A percentile compares a stretch with the other conserved stretches of the same genome.
phyloP scores from a whole-genome alignment of 306 rosid genomes.

The Rosa persica region DNA sequence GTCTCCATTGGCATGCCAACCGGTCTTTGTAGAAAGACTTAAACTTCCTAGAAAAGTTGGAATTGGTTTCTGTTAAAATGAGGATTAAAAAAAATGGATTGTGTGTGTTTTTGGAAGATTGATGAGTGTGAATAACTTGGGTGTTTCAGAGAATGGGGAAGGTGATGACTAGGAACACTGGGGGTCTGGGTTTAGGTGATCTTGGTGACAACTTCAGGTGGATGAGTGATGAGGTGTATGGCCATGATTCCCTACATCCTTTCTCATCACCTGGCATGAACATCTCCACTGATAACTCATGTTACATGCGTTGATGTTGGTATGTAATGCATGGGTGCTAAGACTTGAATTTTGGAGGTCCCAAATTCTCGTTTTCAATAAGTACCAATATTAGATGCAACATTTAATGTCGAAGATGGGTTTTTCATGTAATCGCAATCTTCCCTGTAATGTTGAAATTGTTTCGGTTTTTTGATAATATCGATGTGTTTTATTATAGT shows the following conservation, averaged over 20 bases:
- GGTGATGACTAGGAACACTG: neutral
- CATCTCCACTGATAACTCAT: neutral
- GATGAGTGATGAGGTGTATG: neutral
- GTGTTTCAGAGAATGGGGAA: neutral
- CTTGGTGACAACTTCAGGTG: neutral
- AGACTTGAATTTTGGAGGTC: neutral
- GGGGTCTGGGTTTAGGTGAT: neutral
- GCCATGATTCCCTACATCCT: neutral
- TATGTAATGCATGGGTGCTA: neutral
- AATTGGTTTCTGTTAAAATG: neutral
- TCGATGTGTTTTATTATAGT: no score
- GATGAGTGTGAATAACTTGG: neutral
- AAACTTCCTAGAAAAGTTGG: neutral
- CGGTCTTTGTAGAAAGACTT: neutral
- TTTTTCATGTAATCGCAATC: no score
- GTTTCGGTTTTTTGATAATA: no score
- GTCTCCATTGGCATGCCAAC: slow-evolving; percentile 2
- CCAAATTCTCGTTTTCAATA: neutral
- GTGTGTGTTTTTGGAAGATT: neutral
- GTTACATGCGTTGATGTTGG: neutral
- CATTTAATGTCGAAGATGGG: no score
- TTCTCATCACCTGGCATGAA: neutral
- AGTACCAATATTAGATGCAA: neutral
- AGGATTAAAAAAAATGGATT: no score
- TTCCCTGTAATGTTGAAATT: no score